These are phyloP conservation scores for Xylaria sp. DNA, from an alignment of 2,329 filamentous ascomycete genomes.

Conservation along the genomic window DNA sequence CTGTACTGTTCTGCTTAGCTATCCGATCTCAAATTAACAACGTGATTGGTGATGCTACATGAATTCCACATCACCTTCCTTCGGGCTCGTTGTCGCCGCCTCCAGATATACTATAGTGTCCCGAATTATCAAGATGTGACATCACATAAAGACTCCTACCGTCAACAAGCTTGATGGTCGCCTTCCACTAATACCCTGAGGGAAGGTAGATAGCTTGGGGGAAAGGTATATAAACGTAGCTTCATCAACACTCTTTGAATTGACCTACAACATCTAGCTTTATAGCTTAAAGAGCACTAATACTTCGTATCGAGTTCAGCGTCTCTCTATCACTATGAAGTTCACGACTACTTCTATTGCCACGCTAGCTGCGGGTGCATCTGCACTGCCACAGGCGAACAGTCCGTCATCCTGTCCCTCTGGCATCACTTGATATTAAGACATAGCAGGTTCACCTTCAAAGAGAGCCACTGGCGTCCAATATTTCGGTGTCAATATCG, in stretches of 20 bases:
- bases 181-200: background rate
- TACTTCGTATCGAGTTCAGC: background rate
- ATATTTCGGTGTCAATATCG: conserved; percentile 43
- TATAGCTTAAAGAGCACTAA: background rate
- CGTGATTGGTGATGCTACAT: conserved; percentile 1
- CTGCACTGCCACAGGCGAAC: conserved; percentile 20
- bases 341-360: conserved; percentile 17
- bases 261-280: background rate
- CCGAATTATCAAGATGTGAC: conserved; percentile 20
- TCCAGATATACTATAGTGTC: conserved; percentile 3
- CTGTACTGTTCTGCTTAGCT: conserved; percentile 3
- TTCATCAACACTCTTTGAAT: background rate
- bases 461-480: conserved; percentile 37
- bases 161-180: background rate
- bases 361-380: conserved; percentile 9
- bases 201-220: background rate
- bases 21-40: conserved; percentile 19
- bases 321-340: conserved; percentile 29
- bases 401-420: too few species aligned
- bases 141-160: conserved; percentile 11
- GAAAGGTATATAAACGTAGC: conserved; percentile 7
- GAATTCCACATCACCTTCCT: background rate
- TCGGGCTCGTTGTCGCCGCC: conserved; percentile 10
- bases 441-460: background rate
- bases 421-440: too few species aligned